Evolutionary conservation across 108 stramenopile genomes (phyloP).

Genomic region (Fragilaria crotonensis): DNA sequence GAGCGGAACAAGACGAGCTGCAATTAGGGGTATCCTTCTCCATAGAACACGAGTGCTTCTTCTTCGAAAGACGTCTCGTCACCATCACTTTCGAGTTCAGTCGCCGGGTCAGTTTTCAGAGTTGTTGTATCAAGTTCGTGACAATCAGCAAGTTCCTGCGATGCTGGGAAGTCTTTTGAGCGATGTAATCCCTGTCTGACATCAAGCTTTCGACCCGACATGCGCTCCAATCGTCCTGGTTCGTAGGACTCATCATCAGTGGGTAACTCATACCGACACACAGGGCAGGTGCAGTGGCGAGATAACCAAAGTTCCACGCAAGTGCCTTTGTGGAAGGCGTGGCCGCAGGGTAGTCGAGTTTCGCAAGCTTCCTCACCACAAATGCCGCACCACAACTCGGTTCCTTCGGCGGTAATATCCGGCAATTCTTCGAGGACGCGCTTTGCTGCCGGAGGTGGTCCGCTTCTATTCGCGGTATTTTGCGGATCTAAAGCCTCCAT

Average conservation of each 20-base stretch:
- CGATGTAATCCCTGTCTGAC: constrained; percentile 55
- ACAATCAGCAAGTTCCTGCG: constrained; percentile 40
- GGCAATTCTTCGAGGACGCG: not conserved
- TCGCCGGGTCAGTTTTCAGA: no score
- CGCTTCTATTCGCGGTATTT: no score
- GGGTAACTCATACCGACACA: constrained; percentile 64
- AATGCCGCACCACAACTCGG: no score
- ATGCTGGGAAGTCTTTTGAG: no score
- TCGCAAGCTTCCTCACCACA: no score
- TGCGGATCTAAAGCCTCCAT: constrained; percentile 9
- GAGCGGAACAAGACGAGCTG: no score
- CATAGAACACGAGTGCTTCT: no score
- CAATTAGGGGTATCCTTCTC: no score
- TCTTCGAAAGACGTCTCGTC: no score
- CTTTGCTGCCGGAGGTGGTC: constrained; percentile 4
- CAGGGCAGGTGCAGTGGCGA: constrained; percentile 74
- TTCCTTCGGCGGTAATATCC: not conserved
- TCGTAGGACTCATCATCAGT: constrained; percentile 72
- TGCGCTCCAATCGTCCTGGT: constrained; percentile 49
- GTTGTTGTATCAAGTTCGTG: constrained; percentile 31
- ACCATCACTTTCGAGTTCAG: no score
- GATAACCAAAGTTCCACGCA: constrained; percentile 55
- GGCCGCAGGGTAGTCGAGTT: constrained; percentile 60
- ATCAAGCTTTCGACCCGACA: constrained; percentile 56
- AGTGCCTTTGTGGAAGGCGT: constrained; percentile 49